Conservation (phyloP, 2,329 filamentous ascomycete genomes). For the Aspergillus sp. region DNA sequence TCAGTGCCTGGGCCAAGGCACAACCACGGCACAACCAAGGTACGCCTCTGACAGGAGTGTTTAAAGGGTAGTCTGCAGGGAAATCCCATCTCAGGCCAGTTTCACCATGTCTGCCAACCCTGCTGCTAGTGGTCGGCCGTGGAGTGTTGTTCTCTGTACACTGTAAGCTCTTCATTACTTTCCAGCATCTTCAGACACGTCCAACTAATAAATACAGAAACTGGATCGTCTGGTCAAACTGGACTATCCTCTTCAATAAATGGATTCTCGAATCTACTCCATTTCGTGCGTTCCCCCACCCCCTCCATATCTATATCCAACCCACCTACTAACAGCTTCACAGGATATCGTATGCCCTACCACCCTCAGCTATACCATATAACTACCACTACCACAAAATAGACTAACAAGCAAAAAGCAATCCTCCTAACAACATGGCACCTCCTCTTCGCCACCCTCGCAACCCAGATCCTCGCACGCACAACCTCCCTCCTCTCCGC, state of each 20-base stretch:
- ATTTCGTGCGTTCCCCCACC: slow-evolving; percentile 62
- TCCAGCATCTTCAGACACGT: neutral
- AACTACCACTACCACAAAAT: neutral
- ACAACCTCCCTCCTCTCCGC: slow-evolving; percentile 85
- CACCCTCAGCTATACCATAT: neutral
- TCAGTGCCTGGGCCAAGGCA: neutral
- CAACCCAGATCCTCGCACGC: slow-evolving; percentile 86
- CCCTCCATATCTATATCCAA: neutral
- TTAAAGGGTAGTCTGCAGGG: neutral
- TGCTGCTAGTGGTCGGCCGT: neutral
- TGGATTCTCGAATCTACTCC: slow-evolving; percentile 82
- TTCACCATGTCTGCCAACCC: neutral
- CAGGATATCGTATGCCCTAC: slow-evolving; percentile 18
- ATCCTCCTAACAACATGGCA: slow-evolving; percentile 88
- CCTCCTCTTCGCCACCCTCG: slow-evolving; percentile 80
- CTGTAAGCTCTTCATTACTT: neutral
- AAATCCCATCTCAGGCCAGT: neutral
- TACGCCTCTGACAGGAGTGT: neutral
- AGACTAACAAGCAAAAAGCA: slow-evolving; percentile 22
- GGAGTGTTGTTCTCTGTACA: slow-evolving; percentile 10
- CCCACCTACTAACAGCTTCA: neutral
- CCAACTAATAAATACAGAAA: slow-evolving; percentile 7
- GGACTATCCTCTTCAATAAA: slow-evolving; percentile 90
- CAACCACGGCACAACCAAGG: neutral
- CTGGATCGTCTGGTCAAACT: slow-evolving; percentile 22